A percentile compares a stretch with the other conserved stretches of the same genome.
Evolutionary conservation across 768 basidiomycete genomes (phyloP).

Genomic region (Panaeolus papilionaceus): DNA sequence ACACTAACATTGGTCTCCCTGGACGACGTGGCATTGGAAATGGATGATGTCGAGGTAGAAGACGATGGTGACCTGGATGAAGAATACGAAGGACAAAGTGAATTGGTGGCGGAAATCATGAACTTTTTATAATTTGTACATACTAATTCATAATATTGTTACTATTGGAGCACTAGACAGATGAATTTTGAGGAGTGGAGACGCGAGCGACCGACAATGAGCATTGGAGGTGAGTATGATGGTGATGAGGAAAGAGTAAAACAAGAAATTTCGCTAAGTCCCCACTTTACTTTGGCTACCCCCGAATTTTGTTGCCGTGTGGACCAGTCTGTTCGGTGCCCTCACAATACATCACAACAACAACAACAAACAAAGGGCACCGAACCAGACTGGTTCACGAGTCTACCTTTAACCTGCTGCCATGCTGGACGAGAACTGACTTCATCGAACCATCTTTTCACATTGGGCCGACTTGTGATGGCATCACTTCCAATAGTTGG

Average conservation of each 20-base stretch:
- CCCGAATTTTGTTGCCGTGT: too few relatives aligned
- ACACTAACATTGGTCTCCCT: not conserved
- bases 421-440: conserved; percentile 52
- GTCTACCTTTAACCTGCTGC: conserved; percentile 28
- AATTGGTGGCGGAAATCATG: not conserved
- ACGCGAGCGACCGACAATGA: too few relatives aligned
- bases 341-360: not conserved
- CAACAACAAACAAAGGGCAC: not conserved
- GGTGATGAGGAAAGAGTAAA: too few relatives aligned
- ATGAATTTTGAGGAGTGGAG: too few relatives aligned
- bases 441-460: conserved; percentile 59
- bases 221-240: too few relatives aligned
- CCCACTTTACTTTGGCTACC: too few relatives aligned
- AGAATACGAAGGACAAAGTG: not conserved
- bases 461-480: conserved; percentile 45
- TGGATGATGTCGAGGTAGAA: not conserved
- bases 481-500: conserved; percentile 31
- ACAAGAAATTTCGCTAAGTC: too few relatives aligned
- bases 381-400: not conserved
- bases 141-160: too few relatives aligned
- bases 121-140: too few relatives aligned
- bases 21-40: not conserved
- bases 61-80: not conserved
- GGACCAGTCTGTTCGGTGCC: not conserved
- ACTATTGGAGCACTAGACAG: too few relatives aligned